Evolutionary conservation across 495 filamentous ascomycete species (phyloP).

Genomic region (Trichoderma virens): DNA sequence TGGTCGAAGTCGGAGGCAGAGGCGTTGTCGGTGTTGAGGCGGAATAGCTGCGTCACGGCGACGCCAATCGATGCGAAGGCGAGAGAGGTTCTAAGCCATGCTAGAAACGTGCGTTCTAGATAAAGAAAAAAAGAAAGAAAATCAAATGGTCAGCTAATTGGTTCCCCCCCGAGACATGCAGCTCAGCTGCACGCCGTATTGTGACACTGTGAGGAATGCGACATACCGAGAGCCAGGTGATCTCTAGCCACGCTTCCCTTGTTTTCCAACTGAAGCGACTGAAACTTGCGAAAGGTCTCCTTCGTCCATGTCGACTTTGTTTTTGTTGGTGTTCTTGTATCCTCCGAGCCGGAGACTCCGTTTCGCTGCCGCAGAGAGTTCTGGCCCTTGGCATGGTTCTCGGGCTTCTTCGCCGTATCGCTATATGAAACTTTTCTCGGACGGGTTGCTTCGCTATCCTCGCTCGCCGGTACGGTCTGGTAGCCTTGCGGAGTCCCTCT

Average conservation of each 20-base stretch:
- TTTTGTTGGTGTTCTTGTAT: background rate
- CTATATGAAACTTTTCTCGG: background rate
- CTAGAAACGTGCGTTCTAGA: conserved; percentile 89
- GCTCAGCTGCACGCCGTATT: conserved; percentile 5
- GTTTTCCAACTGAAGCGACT: conserved; percentile 85
- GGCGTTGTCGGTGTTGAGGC: conserved; percentile 57
- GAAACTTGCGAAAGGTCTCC: conserved; percentile 56
- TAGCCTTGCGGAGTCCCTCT: background rate
- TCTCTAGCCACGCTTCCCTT: conserved; percentile 94
- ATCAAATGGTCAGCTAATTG: conserved; percentile 15
- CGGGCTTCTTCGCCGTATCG: background rate
- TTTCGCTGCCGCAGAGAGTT: background rate
- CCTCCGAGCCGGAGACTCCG: background rate
- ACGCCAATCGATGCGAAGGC: conserved; percentile 96
- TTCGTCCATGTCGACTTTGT: conserved; percentile 23
- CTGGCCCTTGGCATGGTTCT: background rate
- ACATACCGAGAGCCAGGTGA: conserved; percentile 83
- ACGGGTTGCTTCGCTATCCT: background rate
- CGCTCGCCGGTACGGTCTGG: background rate
- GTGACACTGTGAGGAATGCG: background rate
- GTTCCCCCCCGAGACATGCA: background rate
- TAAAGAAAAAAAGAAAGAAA: background rate
- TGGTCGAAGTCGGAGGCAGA: conserved; percentile 37
- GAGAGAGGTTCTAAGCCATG: conserved; percentile 91
- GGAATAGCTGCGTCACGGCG: conserved; percentile 92